A percentile compares a stretch with the other conserved stretches of the same genome.
phyloP scores from a whole-genome alignment of 768 basidiomycete genomes.

The Russula dissimulans region DNA sequence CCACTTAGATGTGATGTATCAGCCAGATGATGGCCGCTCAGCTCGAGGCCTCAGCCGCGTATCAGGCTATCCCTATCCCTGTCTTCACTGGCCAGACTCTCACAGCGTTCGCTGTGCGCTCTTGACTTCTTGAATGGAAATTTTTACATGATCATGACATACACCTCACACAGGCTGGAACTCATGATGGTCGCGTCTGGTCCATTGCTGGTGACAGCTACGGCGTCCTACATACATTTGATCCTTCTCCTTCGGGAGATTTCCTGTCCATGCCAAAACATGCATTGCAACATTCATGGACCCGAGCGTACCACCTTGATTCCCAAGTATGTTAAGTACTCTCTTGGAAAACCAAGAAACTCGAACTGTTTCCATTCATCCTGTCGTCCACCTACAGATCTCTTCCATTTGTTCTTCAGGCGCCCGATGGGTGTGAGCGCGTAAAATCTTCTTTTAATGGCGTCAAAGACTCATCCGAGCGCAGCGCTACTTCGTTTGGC shows the following conservation, averaged over 20 bases:
- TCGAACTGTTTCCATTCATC: background rate
- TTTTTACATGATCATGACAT: background rate
- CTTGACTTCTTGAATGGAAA: background rate
- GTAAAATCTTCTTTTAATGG: background rate
- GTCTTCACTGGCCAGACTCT: background rate
- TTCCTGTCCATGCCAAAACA: background rate
- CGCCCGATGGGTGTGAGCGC: constrained; percentile 16
- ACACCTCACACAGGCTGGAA: constrained; percentile 2
- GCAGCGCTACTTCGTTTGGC: constrained; percentile 19
- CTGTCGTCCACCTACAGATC: constrained; percentile 1
- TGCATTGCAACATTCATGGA: constrained; percentile 7
- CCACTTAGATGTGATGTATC: background rate
- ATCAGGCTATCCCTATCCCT: constrained; percentile 7
- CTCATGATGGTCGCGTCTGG: background rate
- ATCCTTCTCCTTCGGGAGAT: background rate
- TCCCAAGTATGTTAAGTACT: constrained; percentile 1
- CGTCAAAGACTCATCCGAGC: background rate
- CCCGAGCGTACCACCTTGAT: constrained; percentile 2
- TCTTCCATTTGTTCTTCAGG: constrained; percentile 20
- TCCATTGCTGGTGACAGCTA: constrained; percentile 13
- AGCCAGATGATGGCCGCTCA: constrained; percentile 12
- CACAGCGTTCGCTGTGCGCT: constrained; percentile 13
- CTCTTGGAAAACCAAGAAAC: background rate
- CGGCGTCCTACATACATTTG: constrained; percentile 8
- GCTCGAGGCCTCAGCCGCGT: constrained; percentile 1